Conservation (phyloP, 192 early-diverging fungal species). For the Mortierella hygrophila region DNA sequence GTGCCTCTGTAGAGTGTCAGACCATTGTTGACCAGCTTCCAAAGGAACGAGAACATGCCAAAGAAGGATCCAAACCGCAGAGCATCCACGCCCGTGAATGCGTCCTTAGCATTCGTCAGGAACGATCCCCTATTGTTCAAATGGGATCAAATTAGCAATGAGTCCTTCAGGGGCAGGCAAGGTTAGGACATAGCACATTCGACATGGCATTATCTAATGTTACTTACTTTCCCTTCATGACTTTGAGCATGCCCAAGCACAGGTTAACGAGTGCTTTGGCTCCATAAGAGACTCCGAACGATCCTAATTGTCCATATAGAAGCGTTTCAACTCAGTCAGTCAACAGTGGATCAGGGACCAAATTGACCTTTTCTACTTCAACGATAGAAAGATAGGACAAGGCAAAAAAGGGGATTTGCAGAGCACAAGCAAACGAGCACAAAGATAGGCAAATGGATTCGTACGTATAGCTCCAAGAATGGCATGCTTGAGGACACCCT, state of each 20-base stretch:
- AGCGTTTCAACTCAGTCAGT: background rate
- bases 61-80: conserved; percentile 79
- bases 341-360: background rate
- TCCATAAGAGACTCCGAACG: conserved; percentile 40
- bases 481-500: conserved; percentile 49
- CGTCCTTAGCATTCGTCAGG: conserved; percentile 20
- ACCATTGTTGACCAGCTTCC: conserved; percentile 79
- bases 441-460: conserved; percentile 4
- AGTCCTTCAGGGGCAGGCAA: background rate
- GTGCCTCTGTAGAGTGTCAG: conserved; percentile 62
- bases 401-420: background rate
- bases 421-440: background rate
- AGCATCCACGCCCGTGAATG: conserved; percentile 69
- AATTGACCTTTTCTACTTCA: background rate
- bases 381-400: conserved; percentile 10
- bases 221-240: conserved; percentile 52
- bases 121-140: conserved; percentile 22
- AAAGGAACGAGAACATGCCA: conserved; percentile 79
- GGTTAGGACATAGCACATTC: background rate
- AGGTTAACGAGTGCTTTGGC: conserved; percentile 46
- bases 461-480: conserved; percentile 48
- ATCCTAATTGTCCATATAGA: conserved; percentile 16
- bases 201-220: background rate
- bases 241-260: conserved; percentile 49
- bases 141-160: background rate